Evolutionary conservation across 345 rosid genomes (phyloP).

Genomic region (Moringa oleifera): DNA sequence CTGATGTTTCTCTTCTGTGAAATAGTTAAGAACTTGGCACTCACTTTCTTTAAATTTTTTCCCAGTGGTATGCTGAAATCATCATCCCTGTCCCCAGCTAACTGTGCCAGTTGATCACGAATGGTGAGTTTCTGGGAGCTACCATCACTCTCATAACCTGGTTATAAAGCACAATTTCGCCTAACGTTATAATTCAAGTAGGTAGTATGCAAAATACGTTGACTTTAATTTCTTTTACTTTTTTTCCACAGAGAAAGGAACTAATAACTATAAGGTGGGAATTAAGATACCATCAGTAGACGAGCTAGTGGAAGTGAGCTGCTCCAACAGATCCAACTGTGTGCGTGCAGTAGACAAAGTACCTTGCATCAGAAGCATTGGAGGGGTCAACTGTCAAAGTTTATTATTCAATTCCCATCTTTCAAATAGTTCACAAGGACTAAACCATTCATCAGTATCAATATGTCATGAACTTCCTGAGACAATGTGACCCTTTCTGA

Average conservation of each 20-base stretch:
- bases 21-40: conserved; percentile 61
- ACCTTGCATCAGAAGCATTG: conserved; percentile 23
- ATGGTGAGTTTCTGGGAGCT: conserved; percentile 35
- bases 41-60: conserved; percentile 73
- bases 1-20: conserved; percentile 93
- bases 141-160: conserved; percentile 61
- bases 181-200: background rate
- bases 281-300: conserved; percentile 41
- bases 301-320: conserved; percentile 50
- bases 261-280: background rate
- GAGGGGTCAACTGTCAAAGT: background rate
- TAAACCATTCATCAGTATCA: background rate
- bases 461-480: background rate
- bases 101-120: conserved; percentile 61
- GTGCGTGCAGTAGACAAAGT: conserved; percentile 63
- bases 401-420: background rate
- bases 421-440: background rate
- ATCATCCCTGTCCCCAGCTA: conserved; percentile 65
- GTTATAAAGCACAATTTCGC: conserved; percentile 3
- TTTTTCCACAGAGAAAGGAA: background rate
- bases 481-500: background rate
- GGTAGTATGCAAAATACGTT: background rate
- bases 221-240: too few species aligned
- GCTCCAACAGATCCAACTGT: conserved; percentile 71
- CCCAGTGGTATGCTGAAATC: conserved; percentile 72